Evolutionary conservation across 805 yeast species (phyloP).

Genomic region (Teunomyces panamensis): DNA sequence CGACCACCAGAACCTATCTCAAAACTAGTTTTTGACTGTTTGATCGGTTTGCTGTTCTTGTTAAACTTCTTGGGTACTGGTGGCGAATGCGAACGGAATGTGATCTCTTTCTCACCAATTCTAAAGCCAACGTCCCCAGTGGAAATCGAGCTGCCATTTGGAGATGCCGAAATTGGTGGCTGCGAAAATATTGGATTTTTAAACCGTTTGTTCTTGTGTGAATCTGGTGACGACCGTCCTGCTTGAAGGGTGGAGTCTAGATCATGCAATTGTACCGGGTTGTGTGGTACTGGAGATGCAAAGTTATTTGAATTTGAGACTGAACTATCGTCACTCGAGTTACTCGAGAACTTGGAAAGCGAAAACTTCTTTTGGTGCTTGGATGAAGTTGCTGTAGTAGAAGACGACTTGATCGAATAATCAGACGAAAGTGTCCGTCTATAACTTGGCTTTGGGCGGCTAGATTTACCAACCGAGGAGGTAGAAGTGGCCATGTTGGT

Average conservation of each 20-base stretch:
- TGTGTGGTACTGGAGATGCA: slow-evolving; percentile 9
- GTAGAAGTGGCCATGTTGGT: slow-evolving; percentile 2
- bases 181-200: slow-evolving; percentile 7
- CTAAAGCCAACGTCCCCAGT: not conserved
- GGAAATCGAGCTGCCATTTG: not conserved
- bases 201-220: slow-evolving; percentile 8
- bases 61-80: slow-evolving; percentile 20
- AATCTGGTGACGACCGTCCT: slow-evolving; percentile 11
- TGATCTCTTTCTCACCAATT: slow-evolving; percentile 3
- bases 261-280: slow-evolving; percentile 1
- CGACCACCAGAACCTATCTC: slow-evolving; percentile 3
- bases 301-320: slow-evolving; percentile 11
- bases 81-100: slow-evolving; percentile 23
- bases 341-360: slow-evolving; percentile 33
- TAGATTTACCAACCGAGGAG: not conserved
- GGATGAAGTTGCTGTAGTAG: slow-evolving; percentile 22
- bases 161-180: not conserved
- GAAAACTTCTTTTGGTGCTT: slow-evolving; percentile 24
- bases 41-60: slow-evolving; percentile 12
- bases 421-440: slow-evolving; percentile 34
- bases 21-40: slow-evolving; percentile 9
- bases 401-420: slow-evolving; percentile 30
- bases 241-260: slow-evolving; percentile 5
- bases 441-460: slow-evolving; percentile 6
- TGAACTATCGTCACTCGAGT: slow-evolving; percentile 36